phyloP scores from a whole-genome alignment of 208 protist species.

The Acanthamoeba quina region DNA sequence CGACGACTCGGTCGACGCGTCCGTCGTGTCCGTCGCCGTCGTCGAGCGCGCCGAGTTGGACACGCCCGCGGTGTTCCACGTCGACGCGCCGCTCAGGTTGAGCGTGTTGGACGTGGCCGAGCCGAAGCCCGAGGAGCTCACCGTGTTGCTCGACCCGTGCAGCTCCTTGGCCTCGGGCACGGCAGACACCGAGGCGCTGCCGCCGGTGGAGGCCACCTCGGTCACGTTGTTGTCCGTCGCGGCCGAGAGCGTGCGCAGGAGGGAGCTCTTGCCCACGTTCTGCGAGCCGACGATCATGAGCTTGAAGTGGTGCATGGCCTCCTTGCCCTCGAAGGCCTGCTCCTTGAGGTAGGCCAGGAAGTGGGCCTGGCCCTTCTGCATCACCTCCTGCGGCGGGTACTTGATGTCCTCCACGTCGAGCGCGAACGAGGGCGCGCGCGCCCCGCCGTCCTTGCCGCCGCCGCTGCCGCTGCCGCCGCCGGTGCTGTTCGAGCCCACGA shows the following conservation, averaged over 20 bases:
- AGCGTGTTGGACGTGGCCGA: neutral
- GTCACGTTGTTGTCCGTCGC: conserved; percentile 1
- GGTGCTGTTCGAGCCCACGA: neutral
- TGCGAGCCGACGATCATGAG: conserved; percentile 14
- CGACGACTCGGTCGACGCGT: neutral
- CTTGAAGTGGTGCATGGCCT: conserved; percentile 1
- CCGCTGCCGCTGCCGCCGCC: too few relatives aligned
- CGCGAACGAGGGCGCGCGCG: neutral
- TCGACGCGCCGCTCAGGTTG: neutral
- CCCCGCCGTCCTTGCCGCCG: too few relatives aligned
- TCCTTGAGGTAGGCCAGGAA: conserved; percentile 3
- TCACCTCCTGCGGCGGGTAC: conserved; percentile 30
- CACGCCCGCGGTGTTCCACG: neutral
- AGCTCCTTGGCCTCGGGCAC: neutral
- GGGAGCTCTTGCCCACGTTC: conserved; percentile 38
- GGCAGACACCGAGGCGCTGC: too few relatives aligned
- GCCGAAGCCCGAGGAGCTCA: neutral
- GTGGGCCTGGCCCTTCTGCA: conserved; percentile 15
- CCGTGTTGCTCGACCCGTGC: neutral
- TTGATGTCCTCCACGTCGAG: neutral
- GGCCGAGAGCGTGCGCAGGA: neutral
- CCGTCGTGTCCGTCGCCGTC: neutral
- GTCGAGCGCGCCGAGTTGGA: too few relatives aligned
- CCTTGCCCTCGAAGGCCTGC: neutral
- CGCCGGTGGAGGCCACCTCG: neutral